Base-by-base conservation (phyloP, 169 alveolate genomes). In the Eimeria tenella region DNA sequence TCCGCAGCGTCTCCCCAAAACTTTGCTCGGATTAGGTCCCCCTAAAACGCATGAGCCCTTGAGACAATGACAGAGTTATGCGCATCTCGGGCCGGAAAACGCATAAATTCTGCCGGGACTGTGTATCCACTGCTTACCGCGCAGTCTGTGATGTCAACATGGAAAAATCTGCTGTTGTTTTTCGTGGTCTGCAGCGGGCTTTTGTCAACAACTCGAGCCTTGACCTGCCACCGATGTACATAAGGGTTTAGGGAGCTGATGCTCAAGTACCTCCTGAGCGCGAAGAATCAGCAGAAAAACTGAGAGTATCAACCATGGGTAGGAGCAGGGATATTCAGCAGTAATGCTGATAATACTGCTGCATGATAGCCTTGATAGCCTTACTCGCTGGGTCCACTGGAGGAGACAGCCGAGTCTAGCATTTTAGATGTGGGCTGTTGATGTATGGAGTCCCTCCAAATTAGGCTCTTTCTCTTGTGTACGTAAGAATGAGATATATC, bases 1-100 rank as follows among this genome's bases (percentile, higher is more conserved):
- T 93, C 95, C 9, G 93, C 93, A 4, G 95, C 95, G 87, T 93
- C 95, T 4, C 95, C 93, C 95, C 95, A 93, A 60, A 93, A 93
- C 81, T 71, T 79, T 62, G 95, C 95, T 23, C 95, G 93, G 70
- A 93, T 93, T 21, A 75, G 19, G 21, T 81, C 93, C 4, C 95
- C 95, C 95, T 93, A 13, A 58, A 13, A 10, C 21, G 68, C 21
- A 58, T 10, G 21, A 13, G 68, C 68, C 19, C 68, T 17, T 58
- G 68, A 58, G 68, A 31, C 42, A 31, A 31, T 31, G 42, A 31
- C 2, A 31, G 42, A 31, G 42, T 31, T 31, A 31, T 58, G 11
- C 19, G 19, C 68, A 58, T 58, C 21, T 58, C 0, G 5, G 68
- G 68, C 42, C 42, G 2, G 42, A 31, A 31, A 31, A 31, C 42